A percentile compares a stretch with the other conserved stretches of the same genome.
Conservation (phyloP, 257 asterid genomes). For the Ocimum tenuiflorum region DNA sequence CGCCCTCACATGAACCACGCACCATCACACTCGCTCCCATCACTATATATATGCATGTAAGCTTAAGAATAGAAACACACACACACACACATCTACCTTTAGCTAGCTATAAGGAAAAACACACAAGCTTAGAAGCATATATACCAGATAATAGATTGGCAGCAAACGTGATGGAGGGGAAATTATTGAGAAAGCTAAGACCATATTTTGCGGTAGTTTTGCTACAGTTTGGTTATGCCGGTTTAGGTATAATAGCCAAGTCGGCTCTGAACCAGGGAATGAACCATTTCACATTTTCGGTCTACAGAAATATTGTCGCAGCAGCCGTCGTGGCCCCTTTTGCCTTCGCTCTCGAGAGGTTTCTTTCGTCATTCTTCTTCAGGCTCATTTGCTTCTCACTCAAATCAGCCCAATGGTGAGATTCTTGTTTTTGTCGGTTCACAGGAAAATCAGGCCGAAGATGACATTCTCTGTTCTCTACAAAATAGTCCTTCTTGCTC, state of each 20-base stretch:
- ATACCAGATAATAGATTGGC: too few relatives aligned
- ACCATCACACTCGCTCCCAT: background rate
- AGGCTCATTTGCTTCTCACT: background rate
- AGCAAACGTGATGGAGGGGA: constrained; percentile 14
- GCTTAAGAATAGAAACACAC: too few relatives aligned
- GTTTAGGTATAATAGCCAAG: constrained; percentile 53
- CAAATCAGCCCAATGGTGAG: too few relatives aligned
- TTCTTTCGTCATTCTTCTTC: background rate
- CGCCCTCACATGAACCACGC: background rate
- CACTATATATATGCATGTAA: background rate
- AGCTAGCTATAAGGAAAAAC: background rate
- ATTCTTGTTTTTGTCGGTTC: background rate
- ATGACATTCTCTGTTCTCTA: constrained; percentile 51
- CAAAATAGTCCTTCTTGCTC: constrained; percentile 52
- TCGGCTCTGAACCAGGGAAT: constrained; percentile 55
- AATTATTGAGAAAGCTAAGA: constrained; percentile 21
- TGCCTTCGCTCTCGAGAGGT: constrained; percentile 60
- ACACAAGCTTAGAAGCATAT: background rate
- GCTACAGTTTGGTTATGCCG: constrained; percentile 61
- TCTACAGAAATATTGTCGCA: constrained; percentile 54
- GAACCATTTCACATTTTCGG: constrained; percentile 51
- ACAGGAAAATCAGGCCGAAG: constrained; percentile 77
- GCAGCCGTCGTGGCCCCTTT: constrained; percentile 51
- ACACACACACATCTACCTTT: background rate
- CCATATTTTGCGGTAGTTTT: constrained; percentile 48